Evolutionary conservation across 2,329 filamentous ascomycete genomes (phyloP), one percentile per base, ranked within the genome.

Genomic region (Dothideomycetes sp.): DNA sequence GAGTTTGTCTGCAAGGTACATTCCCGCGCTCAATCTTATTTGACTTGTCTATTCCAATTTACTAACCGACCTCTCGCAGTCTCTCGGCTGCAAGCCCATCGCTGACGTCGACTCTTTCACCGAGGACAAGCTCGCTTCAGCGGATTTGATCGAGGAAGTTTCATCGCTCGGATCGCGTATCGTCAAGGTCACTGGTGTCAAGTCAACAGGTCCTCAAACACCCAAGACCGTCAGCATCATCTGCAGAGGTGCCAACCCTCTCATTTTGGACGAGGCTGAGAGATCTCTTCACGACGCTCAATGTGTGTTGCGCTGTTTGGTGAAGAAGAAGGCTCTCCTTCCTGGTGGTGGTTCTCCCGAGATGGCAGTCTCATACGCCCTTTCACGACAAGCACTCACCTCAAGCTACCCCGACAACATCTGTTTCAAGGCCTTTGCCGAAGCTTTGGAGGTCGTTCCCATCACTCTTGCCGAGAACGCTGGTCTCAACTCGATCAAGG

Each of bases 321-420:
- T 98, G 53, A 98, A 98, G 79, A 98, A 96, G 78, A 94, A 93
- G 69, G 91, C 91, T n/a, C 77, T 98, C 43, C 94, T 98, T 55
- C 89, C 93, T 11, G 91, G 91, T 63, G 91, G 91, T 56, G 91
- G 91, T 60, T 91, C 91, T 2, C 85, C 91, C 18, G 91, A 98
- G 65, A 93, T 96, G 55, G 88, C 96, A 66, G 89, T 98, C 54
- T 85, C 91, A 16, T 83, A 91, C 41, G 76, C 85, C 56, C 76
- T 98, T 23, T 78, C 82, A 43, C 82, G 84, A 64, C 82, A 84
- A 58, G 78, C 89, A 7, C 83, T 88, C 51, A 79, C 81, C 54
- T 72, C 95, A 46, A 80, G 81, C 1, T 93, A 93, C 46, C 95
- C 91, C 4, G 91, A 98, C 64, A 80, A 87, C 27, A 95, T 96